These are phyloP conservation scores for Lagenidium sp. DNA, from an alignment of 352 stramenopile genomes.

Conservation along the genomic window DNA sequence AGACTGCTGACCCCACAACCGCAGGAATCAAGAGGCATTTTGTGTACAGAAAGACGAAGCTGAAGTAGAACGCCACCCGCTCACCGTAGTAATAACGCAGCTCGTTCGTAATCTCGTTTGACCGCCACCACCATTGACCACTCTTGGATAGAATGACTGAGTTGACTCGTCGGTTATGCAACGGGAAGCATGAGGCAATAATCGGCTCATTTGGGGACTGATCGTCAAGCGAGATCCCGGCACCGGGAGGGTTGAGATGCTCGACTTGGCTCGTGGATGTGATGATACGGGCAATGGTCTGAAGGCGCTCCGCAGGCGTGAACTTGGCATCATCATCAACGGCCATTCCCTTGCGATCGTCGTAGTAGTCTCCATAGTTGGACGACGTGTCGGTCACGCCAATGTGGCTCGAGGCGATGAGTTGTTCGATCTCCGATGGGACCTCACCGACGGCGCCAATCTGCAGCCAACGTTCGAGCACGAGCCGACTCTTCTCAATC, in stretches of 20 bases:
- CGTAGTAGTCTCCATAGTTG: slow-evolving; percentile 10
- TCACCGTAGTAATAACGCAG: slow-evolving; percentile 81
- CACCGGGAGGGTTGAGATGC: slow-evolving; percentile 68
- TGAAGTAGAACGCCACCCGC: slow-evolving; percentile 81
- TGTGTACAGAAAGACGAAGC: slow-evolving; percentile 80
- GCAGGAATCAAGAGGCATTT: slow-evolving; percentile 65
- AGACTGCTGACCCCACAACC: slow-evolving; percentile 43
- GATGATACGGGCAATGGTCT: slow-evolving; percentile 84
- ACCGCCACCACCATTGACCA: slow-evolving; percentile 63
- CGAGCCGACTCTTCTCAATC: slow-evolving; percentile 72
- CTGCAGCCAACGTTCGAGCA: slow-evolving; percentile 78
- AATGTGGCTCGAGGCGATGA: slow-evolving; percentile 73
- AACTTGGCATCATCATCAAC: slow-evolving; percentile 63
- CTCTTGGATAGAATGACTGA: slow-evolving; percentile 59
- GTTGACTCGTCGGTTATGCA: slow-evolving; percentile 80
- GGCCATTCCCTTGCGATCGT: slow-evolving; percentile 15
- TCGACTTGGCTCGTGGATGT: slow-evolving; percentile 62
- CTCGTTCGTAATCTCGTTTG: slow-evolving; percentile 78
- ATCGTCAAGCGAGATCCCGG: slow-evolving; percentile 70
- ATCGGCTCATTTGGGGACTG: slow-evolving; percentile 66
- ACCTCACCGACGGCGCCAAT: slow-evolving; percentile 82
- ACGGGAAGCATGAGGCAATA: slow-evolving; percentile 69
- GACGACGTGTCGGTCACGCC: slow-evolving; percentile 21
- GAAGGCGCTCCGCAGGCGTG: slow-evolving; percentile 71
- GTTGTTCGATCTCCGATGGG: slow-evolving; percentile 77